Percentiles rank a stretch among this genome's conserved stretches.
These are phyloP conservation scores for Fagopyrum homotropicum DNA, from an alignment of 148 eudicot genomes.

Conservation along the genomic window DNA sequence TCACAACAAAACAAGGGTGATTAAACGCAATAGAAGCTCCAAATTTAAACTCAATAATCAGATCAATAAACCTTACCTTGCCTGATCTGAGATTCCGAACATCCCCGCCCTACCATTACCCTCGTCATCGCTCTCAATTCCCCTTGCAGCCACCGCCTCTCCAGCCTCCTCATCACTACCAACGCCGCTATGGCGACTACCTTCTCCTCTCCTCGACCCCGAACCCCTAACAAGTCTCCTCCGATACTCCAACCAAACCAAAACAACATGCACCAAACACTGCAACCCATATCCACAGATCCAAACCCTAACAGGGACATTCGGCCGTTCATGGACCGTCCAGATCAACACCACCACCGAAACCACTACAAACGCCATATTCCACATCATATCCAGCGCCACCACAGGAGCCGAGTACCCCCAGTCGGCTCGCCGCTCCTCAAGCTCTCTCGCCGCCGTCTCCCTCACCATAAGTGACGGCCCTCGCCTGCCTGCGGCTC, in stretches of 20 bases:
- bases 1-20: too few species aligned
- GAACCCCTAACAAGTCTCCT: slow-evolving; percentile 29
- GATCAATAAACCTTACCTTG: slow-evolving; percentile 35
- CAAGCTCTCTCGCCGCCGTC: slow-evolving; percentile 88
- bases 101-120: slow-evolving; percentile 18
- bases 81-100: slow-evolving; percentile 29
- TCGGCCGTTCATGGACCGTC: slow-evolving; percentile 39
- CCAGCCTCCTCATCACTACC: slow-evolving; percentile 27
- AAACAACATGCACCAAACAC: slow-evolving; percentile 68
- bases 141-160: background rate
- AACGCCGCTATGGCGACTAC: slow-evolving; percentile 9
- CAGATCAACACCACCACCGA: slow-evolving; percentile 50
- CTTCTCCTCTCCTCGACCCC: slow-evolving; percentile 14
- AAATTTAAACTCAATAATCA: background rate
- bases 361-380: slow-evolving; percentile 57
- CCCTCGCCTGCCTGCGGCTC: slow-evolving; percentile 62
- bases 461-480: slow-evolving; percentile 80
- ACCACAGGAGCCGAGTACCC: slow-evolving; percentile 92
- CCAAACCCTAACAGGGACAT: slow-evolving; percentile 91
- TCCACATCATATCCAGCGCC: slow-evolving; percentile 85
- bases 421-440: slow-evolving; percentile 88
- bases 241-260: slow-evolving; percentile 73
- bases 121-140: slow-evolving; percentile 1
- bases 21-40: background rate
- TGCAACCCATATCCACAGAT: slow-evolving; percentile 68